A percentile compares a stretch with the other conserved stretches of the same genome.
Conservation (phyloP, 805 yeast genomes). For the Alloascoidea africana region DNA sequence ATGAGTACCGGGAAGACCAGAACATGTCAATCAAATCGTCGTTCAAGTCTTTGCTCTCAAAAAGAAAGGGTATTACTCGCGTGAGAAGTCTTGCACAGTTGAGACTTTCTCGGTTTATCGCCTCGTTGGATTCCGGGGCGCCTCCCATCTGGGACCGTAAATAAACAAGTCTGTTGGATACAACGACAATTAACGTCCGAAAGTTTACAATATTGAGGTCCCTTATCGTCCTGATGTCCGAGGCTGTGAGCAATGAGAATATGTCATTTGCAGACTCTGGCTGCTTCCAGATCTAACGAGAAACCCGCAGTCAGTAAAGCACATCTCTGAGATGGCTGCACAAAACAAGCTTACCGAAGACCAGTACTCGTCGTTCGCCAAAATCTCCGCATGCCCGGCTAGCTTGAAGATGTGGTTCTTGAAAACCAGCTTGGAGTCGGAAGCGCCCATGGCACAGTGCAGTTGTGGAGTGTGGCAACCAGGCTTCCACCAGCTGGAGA, state of each 20-base stretch:
- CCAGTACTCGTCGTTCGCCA: too few relatives aligned
- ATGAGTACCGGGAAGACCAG: conserved; percentile 23
- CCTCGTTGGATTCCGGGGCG: conserved; percentile 1
- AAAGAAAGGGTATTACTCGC: conserved; percentile 49
- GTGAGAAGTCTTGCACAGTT: conserved; percentile 54
- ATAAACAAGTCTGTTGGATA: conserved; percentile 19
- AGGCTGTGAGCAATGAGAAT: conserved; percentile 35
- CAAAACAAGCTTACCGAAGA: too few relatives aligned
- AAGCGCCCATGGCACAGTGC: conserved; percentile 41
- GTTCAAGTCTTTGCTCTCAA: conserved; percentile 30
- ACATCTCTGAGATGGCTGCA: too few relatives aligned
- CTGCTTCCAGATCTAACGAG: conserved; percentile 29
- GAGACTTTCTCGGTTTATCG: conserved; percentile 14
- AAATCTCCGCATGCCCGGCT: conserved; percentile 9
- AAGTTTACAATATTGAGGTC: conserved; percentile 45
- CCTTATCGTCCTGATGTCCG: conserved; percentile 45
- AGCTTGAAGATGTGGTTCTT: conserved; percentile 47
- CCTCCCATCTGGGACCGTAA: too few relatives aligned
- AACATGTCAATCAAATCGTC: conserved; percentile 22
- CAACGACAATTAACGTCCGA: conserved; percentile 30
- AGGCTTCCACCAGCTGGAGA: too few relatives aligned
- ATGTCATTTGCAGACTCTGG: conserved; percentile 43
- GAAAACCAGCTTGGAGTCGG: conserved; percentile 51
- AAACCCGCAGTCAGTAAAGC: conserved; percentile 5
- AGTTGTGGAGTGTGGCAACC: not conserved